Base-by-base conservation (phyloP, 2,329 filamentous ascomycete species). In the Penicillium palitans region DNA sequence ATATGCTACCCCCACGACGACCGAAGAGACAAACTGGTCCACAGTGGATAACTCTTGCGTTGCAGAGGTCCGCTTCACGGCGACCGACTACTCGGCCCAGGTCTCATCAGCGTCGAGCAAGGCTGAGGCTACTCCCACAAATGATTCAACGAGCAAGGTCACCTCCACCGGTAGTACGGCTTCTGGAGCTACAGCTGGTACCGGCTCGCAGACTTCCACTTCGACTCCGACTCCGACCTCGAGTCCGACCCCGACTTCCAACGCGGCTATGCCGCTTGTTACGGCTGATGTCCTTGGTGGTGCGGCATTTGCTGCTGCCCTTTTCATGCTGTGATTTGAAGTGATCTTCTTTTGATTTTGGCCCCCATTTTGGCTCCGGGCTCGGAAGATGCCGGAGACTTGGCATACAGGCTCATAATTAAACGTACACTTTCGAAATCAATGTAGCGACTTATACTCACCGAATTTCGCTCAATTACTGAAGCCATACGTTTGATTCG, bases 11-110 rank as follows among this genome's bases (percentile, higher is more conserved):
- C 12, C 40, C 5, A 37, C 39, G 2, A 21, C 33, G 8, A 39
- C 54, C 0, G 12, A 6, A 2, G 44, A 56, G 3, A 31, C 17
- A 4, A 12, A 33, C 15, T 51, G 41, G 39, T 41, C 46, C n/a
- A 53, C 54, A 1, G 19, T 29, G 6, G 25, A 24, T 2, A 12
- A 40, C 4, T 29, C 46, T 31, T 59, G 58, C 29, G 2, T 61
- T 13, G 25, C 40, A 0, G 29, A 44, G 46, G 27, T 61, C 24
- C 59, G 51, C 17, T 56, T 59, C 37, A 55, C 56, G 5, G 59
- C 55, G 5, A 59, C 45, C 12, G 55, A 59, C 29, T 59, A 56
- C n/a, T 61, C 56, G 4, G n/a, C 17, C n/a, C 56, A 47, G 15
- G 59, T 61, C 12, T 61, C 56, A 7, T 44, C 46, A 4, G 59